Evolutionary conservation across 441 rosid genomes (phyloP).

Genomic region (Pelargonium myrrhifolium): DNA sequence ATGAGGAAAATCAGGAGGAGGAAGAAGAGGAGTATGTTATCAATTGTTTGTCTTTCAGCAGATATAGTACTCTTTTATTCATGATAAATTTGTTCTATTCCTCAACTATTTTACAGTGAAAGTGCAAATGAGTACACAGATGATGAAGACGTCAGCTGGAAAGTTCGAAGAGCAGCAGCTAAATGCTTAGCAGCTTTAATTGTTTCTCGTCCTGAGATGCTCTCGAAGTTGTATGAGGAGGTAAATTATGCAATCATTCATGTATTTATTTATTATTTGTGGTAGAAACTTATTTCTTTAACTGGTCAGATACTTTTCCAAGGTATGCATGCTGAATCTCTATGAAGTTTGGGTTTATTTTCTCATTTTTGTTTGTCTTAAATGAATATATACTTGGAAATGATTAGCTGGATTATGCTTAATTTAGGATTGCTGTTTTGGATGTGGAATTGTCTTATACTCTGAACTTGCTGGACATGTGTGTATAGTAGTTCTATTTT

Average conservation of each 20-base stretch:
- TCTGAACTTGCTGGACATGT: background rate
- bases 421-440: too few species aligned
- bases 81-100: slow-evolving; percentile 16
- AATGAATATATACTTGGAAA: background rate
- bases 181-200: slow-evolving; percentile 94
- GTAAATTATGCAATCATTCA: slow-evolving; percentile 28
- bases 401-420: background rate
- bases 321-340: background rate
- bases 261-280: slow-evolving; percentile 5
- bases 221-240: slow-evolving; percentile 79
- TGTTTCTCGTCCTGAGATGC: slow-evolving; percentile 94
- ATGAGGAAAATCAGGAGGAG: slow-evolving; percentile 79
- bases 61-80: slow-evolving; percentile 19
- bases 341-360: slow-evolving; percentile 1
- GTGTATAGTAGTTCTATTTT: background rate
- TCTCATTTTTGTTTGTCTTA: background rate
- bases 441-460: too few species aligned
- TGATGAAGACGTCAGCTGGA: slow-evolving; percentile 99
- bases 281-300: background rate
- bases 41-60: slow-evolving; percentile 14
- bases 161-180: slow-evolving; percentile 97
- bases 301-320: background rate
- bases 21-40: slow-evolving; percentile 94
- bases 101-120: slow-evolving; percentile 48
- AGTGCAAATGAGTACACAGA: slow-evolving; percentile 98